Conservation (phyloP, 441 rosid species). For the Populus tomentosa region DNA sequence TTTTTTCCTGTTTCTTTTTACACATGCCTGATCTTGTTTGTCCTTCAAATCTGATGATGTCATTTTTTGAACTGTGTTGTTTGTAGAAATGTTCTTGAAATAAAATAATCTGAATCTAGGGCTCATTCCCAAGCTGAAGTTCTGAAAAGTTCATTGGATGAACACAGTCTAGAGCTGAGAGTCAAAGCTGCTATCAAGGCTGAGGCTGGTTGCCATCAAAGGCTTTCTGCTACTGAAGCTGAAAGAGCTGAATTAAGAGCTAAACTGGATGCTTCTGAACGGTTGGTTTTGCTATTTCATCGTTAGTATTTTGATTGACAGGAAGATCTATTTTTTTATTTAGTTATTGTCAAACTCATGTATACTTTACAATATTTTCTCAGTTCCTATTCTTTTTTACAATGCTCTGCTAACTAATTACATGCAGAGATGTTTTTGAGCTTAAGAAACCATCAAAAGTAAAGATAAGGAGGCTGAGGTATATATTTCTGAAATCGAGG, state of each 20-base stretch:
- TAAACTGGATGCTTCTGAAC: constrained; percentile 69
- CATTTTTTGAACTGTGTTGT: neutral
- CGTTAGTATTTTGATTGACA: neutral
- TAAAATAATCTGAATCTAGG: constrained; percentile 74
- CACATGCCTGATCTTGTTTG: neutral
- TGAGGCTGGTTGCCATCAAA: constrained; percentile 82
- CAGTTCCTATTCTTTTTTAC: neutral
- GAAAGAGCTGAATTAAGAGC: constrained; percentile 79
- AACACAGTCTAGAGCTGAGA: constrained; percentile 89
- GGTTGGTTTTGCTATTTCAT: constrained; percentile 41
- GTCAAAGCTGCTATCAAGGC: constrained; percentile 96
- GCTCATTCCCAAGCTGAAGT: constrained; percentile 80
- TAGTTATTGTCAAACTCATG: neutral
- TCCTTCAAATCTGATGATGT: neutral
- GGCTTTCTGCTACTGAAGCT: constrained; percentile 83
- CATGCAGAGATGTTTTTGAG: constrained; percentile 69
- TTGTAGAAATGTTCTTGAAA: constrained; percentile 64
- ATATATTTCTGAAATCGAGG: constrained; percentile 95
- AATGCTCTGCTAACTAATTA: neutral
- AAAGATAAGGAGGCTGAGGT: constrained; percentile 88
- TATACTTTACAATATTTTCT: neutral
- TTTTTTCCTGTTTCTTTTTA: neutral
- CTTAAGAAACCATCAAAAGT: constrained; percentile 75
- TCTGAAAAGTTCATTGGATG: constrained; percentile 68
- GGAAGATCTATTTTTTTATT: too few relatives aligned